These are phyloP conservation scores for Eutreptiella sp. DNA, from an alignment of 208 protist genomes.

Conservation along the genomic window DNA sequence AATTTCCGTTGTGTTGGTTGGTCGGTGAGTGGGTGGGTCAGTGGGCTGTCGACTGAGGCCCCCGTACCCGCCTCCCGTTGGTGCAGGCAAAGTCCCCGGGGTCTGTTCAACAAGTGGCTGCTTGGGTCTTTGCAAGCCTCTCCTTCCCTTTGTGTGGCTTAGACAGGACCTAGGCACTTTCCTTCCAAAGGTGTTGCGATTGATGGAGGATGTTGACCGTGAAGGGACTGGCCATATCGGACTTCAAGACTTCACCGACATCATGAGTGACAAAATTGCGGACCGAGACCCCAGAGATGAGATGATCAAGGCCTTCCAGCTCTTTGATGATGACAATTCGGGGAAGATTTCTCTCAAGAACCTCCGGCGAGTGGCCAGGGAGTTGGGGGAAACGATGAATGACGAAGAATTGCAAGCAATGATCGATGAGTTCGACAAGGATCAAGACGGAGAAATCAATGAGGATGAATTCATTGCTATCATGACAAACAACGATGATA, in stretches of 20 bases:
- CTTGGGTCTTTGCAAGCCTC: too few relatives aligned
- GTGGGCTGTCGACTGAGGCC: too few relatives aligned
- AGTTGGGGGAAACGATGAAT: conserved; percentile 88
- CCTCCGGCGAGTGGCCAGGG: conserved; percentile 78
- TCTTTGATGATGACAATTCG: conserved; percentile 91
- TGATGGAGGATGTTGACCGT: conserved; percentile 73
- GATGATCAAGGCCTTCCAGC: conserved; percentile 89
- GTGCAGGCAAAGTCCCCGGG: too few relatives aligned
- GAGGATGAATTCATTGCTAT: conserved; percentile 88
- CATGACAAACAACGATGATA: conserved; percentile 86
- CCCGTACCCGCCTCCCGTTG: too few relatives aligned
- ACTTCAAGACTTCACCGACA: conserved; percentile 75
- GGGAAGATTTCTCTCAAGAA: conserved; percentile 87
- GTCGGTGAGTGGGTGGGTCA: too few relatives aligned
- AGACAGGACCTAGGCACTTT: too few relatives aligned
- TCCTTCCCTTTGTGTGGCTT: too few relatives aligned
- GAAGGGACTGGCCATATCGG: conserved; percentile 76
- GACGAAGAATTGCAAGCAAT: conserved; percentile 95
- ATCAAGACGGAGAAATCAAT: conserved; percentile 90
- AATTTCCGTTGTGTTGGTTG: too few relatives aligned
- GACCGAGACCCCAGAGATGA: conserved; percentile 85
- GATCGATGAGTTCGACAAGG: conserved; percentile 93
- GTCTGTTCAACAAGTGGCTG: too few relatives aligned
- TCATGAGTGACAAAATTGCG: conserved; percentile 83
- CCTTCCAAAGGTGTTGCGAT: conserved; percentile 59